phyloP scores from a whole-genome alignment of 1,284 basidiomycete species.

The Puccinia coronata region DNA sequence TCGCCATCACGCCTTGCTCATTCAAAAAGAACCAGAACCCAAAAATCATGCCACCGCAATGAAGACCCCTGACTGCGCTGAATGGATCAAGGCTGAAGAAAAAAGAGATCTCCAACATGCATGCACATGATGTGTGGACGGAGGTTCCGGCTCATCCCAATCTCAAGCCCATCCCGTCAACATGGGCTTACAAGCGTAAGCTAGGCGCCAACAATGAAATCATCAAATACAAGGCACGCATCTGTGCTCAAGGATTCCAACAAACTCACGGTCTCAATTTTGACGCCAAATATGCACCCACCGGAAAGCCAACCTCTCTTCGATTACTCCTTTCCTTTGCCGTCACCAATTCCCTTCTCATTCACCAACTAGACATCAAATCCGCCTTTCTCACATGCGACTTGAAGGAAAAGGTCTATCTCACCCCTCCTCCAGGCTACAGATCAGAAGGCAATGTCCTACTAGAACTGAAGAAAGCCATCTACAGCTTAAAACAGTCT shows the following conservation, averaged over 20 bases:
- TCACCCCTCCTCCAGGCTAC: neutral
- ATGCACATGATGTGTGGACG: neutral
- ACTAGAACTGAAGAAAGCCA: neutral
- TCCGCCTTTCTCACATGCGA: neutral
- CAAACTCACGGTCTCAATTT: neutral
- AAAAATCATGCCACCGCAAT: neutral
- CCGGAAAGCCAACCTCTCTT: neutral
- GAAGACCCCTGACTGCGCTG: neutral
- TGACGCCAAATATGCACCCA: neutral
- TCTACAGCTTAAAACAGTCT: neutral
- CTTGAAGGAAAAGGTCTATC: neutral
- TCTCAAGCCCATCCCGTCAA: no score
- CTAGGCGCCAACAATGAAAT: no score
- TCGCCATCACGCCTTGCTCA: no score
- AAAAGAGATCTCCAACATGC: constrained; percentile 8
- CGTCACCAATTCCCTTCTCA: neutral
- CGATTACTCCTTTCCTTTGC: neutral
- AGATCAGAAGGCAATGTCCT: neutral
- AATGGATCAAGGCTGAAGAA: no score
- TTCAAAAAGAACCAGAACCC: neutral
- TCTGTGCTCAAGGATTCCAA: neutral
- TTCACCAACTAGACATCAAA: neutral
- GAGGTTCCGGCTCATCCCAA: no score
- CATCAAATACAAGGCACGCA: neutral
- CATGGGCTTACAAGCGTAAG: no score